Conservation (phyloP, 805 yeast species). For the Metschnikowia picachoensis region DNA sequence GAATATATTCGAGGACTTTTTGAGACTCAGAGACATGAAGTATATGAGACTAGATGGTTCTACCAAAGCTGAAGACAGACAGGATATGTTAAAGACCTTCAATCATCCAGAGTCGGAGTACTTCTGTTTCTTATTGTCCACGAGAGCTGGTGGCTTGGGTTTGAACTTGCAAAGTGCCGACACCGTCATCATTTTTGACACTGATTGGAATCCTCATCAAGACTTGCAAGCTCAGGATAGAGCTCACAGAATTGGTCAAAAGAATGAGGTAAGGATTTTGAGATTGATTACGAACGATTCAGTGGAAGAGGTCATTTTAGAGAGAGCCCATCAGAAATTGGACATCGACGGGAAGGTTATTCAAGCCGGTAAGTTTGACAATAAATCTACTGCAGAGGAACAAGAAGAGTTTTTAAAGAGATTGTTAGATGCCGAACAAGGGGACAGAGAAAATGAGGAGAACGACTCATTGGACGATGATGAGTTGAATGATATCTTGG, state of each 20-base stretch:
- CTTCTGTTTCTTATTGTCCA: slow-evolving; percentile 73
- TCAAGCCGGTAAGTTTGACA: slow-evolving; percentile 88
- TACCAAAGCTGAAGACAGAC: slow-evolving; percentile 83
- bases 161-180: slow-evolving; percentile 84
- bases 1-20: slow-evolving; percentile 86
- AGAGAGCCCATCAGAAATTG: slow-evolving; percentile 76
- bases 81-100: slow-evolving; percentile 64
- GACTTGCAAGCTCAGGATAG: slow-evolving; percentile 89
- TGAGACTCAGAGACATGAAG: slow-evolving; percentile 61
- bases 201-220: slow-evolving; percentile 91
- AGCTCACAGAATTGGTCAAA: slow-evolving; percentile 88
- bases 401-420: slow-evolving; percentile 76
- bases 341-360: slow-evolving; percentile 88
- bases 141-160: slow-evolving; percentile 90
- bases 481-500: slow-evolving; percentile 68
- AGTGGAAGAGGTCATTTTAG: slow-evolving; percentile 78
- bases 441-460: slow-evolving; percentile 54
- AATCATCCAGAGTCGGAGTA: slow-evolving; percentile 75
- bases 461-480: slow-evolving; percentile 56
- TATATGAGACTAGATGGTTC: slow-evolving; percentile 79
- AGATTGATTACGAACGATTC: slow-evolving; percentile 79
- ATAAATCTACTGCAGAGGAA: slow-evolving; percentile 81
- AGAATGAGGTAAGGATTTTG: slow-evolving; percentile 79
- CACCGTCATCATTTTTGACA: slow-evolving; percentile 80
- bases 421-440: slow-evolving; percentile 65